Base-by-base conservation (phyloP, 2,329 filamentous ascomycete genomes). In the Pezicula radicicola region DNA sequence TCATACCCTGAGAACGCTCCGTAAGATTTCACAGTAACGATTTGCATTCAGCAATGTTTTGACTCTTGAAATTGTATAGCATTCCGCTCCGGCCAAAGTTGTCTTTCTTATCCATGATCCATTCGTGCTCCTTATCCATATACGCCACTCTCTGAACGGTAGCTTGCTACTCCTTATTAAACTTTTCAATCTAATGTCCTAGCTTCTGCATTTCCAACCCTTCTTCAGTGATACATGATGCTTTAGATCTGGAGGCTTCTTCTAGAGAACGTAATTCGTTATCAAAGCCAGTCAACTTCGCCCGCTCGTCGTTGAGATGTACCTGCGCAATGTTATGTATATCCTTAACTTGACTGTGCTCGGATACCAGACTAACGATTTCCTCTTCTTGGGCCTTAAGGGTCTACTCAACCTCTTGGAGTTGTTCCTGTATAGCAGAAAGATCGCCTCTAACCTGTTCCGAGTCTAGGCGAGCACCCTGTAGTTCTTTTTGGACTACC, bases 1-100 rank as follows among this genome's bases (percentile, higher is more conserved):
- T 97, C 91, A 97, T 96, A 53, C 93, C 92, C 64, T 96, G 91
- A 76, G 93, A 96, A 30, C 92, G 87, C 66, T 99, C 94, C 6
- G 87, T 91, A 60, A 99, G 75, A 62, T 88, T 96, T 63, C 88
- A 87, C 39, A 97, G 81, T 12, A 88, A 93, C 5, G 89, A 79
- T 69, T 92, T 94, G 76, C 88, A 91, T 68, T 97, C 93, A 35
- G 80, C 78, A 67, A 99, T 97, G 70, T 97, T 96, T 66, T 96
- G 91, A 53, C 85, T 85, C 57, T 87, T 83, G 78, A 97, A 97
- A 71, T 99, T 91, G 67, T 99, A 99, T 0, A 91, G 86, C 1
- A 93, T 96, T 48, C 91, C 90, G 2, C 84, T 68, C 12, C 91
- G 89, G 10, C 94, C 95, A 65, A 99, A 97, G 58, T 90, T 91